Percentiles rank a stretch among this genome's conserved stretches.
Conservation (phyloP, 2,329 filamentous ascomycete species). For the Teratosphaeria destructans region DNA sequence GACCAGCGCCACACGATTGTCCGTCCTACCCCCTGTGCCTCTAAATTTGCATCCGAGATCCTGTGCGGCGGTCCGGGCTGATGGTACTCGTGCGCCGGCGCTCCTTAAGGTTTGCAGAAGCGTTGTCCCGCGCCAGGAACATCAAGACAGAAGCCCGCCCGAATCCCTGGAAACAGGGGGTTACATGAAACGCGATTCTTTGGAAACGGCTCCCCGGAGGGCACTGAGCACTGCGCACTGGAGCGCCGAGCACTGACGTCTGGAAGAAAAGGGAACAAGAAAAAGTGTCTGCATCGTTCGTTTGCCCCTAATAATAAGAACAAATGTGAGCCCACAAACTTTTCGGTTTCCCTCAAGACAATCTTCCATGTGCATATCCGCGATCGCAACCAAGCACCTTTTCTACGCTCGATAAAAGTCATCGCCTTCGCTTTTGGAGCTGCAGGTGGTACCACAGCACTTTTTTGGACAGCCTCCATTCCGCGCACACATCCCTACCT, state of each 20-base stretch:
- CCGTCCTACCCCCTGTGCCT: background rate
- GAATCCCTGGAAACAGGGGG: background rate
- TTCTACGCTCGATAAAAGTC: background rate
- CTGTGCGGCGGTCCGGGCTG: background rate
- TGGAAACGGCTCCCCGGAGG: background rate
- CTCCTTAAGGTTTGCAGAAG: background rate
- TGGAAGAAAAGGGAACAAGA: background rate
- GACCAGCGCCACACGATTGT: background rate
- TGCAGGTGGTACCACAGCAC: background rate
- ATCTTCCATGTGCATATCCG: background rate
- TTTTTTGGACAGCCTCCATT: background rate
- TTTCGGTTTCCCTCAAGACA: background rate
- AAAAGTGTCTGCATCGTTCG: background rate
- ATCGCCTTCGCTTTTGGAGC: background rate
- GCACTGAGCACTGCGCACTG: background rate
- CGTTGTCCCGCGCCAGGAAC: background rate
- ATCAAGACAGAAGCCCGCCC: background rate
- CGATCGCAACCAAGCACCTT: background rate
- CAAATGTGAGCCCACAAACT: background rate
- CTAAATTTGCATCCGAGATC: background rate
- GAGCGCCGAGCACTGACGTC: background rate
- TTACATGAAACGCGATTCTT: background rate
- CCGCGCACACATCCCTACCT: background rate
- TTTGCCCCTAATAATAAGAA: background rate
- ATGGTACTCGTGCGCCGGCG: background rate